Conservation (phyloP, 1,284 basidiomycete genomes). For the Pulchroboletus neoregius region DNA sequence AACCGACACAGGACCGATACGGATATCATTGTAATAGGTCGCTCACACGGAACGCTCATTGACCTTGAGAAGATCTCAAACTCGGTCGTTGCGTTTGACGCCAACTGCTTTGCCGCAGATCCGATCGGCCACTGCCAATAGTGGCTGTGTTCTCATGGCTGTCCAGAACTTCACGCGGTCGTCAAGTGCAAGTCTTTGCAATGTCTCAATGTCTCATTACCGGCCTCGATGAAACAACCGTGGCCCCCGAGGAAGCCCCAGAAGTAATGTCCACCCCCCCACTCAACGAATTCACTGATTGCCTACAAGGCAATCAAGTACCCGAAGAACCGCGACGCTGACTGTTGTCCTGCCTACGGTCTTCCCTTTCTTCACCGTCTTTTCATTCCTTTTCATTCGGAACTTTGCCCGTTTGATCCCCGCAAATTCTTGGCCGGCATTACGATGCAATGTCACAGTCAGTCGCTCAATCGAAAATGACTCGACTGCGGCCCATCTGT, state of each 20-base stretch:
- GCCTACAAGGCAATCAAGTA: neutral
- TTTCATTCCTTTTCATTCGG: no score
- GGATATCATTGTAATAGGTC: constrained; percentile 15
- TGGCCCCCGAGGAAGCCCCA: constrained; percentile 33
- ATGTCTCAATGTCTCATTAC: neutral
- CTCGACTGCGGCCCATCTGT: no score
- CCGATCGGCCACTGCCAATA: constrained; percentile 24
- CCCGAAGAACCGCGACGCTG: neutral
- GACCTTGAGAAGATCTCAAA: neutral
- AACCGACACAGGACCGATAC: constrained; percentile 30
- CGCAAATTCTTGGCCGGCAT: neutral
- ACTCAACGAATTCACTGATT: no score
- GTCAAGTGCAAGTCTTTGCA: no score
- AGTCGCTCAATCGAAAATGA: no score
- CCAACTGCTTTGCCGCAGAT: constrained; percentile 17
- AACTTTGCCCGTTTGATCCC: neutral
- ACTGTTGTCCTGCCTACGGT: constrained; percentile 17
- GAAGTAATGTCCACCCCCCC: neutral
- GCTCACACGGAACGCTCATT: neutral
- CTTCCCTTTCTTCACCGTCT: neutral
- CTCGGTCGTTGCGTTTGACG: constrained; percentile 13
- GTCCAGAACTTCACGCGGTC: no score
- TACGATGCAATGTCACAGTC: no score
- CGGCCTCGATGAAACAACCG: constrained; percentile 16
- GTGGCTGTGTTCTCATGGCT: constrained; percentile 1